Percentiles rank a stretch among this genome's conserved stretches.
Conservation (phyloP, 768 basidiomycete species). For the Leccinum broughii region DNA sequence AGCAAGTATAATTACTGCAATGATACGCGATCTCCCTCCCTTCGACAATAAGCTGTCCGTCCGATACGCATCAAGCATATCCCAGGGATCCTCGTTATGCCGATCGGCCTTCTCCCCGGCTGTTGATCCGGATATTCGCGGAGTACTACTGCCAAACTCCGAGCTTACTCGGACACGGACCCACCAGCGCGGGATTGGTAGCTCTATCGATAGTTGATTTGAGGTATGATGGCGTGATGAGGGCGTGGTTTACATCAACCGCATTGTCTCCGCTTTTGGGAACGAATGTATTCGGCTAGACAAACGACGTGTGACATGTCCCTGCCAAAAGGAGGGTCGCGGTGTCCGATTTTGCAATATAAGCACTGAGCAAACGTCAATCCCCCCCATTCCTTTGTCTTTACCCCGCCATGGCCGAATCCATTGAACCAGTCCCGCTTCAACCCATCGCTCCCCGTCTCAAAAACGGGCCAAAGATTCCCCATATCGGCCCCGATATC, state of each 20-base stretch:
- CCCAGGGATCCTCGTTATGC: background rate
- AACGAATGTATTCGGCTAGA: background rate
- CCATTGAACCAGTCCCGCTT: slow-evolving; percentile 36
- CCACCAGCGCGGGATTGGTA: slow-evolving; percentile 1
- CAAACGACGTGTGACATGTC: slow-evolving; percentile 16
- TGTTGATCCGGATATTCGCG: background rate
- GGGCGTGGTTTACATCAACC: slow-evolving; percentile 9
- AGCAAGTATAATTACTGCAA: background rate
- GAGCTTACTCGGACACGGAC: background rate
- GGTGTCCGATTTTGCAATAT: slow-evolving; percentile 14
- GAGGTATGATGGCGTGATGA: background rate
- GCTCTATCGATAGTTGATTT: background rate
- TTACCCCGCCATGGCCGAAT: slow-evolving; percentile 41
- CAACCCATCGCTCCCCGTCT: slow-evolving; percentile 82
- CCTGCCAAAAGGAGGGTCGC: slow-evolving; percentile 17
- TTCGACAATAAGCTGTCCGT: background rate
- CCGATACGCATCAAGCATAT: too few relatives aligned
- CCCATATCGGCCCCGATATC: slow-evolving; percentile 79
- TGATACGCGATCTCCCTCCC: background rate
- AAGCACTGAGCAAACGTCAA: slow-evolving; percentile 8
- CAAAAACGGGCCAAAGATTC: slow-evolving; percentile 57
- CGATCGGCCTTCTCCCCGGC: background rate
- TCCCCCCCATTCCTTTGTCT: background rate
- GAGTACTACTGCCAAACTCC: background rate
- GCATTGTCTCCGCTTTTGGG: slow-evolving; percentile 25